Base-by-base conservation (phyloP, 78 protist species). In the Dictyostelium capitatum region DNA sequence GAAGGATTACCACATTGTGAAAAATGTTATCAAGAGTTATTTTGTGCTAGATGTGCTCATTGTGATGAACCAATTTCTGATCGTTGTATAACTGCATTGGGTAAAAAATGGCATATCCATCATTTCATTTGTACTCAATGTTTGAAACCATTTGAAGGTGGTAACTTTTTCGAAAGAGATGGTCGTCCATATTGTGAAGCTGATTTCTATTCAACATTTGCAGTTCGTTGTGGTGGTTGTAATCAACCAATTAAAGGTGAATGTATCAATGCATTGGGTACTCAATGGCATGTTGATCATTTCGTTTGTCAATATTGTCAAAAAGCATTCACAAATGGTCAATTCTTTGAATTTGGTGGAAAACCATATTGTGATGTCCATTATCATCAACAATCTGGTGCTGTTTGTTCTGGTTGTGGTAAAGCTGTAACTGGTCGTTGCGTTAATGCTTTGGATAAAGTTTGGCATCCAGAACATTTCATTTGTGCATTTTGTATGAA, bases 231-330 rank as follows among this genome's bases (percentile, higher is more conserved):
- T 59, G 91, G 95, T 53, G 82, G 85, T 20, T 94, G 97, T 28
- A 82, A 89, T 47, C 25, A 57, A 62, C 89, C 91, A 64, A 80
- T 95, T 20, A 65, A 83, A 62, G 97, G 95, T 23, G 92, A 90
- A n/a, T 95, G 97, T 53, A 89, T 95, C 82, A 95, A 79, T 51
- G 97, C 97, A 5, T 79, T 95, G 59, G 97, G 97, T 7, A 70
- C 89, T 19, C 92, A 95, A 89, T 95, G 95, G 95, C 97, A 95
- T 79, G 95, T 95, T 69, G 97, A 95, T 59, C 97, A 95, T 70
- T 95, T 95, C 37, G 87, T 59, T 50, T 95, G 97, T 12, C 82
- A 78, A 73, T 89, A 87, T 46, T 95, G 97, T 53, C 85, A 87
- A 50, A 89, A 89, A 47, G 25, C 79, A 12, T 85, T 95, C 51